Base-by-base conservation (phyloP, 768 basidiomycete genomes). In the Panaeolus papilionaceus region DNA sequence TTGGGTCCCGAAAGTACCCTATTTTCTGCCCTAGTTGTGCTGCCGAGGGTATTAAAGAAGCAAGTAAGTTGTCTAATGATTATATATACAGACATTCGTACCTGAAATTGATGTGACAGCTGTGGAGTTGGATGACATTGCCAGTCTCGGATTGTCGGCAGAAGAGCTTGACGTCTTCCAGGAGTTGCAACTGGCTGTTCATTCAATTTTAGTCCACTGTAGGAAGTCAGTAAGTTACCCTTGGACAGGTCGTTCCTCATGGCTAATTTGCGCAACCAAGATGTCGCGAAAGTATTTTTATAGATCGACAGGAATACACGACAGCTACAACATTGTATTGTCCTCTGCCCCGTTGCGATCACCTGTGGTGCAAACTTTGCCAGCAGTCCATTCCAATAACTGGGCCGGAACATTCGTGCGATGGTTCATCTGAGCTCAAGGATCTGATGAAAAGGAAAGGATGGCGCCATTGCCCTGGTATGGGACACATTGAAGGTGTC, bases 301-400 rank as follows among this genome's bases (percentile, higher is more conserved):
- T 90, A 4, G 88, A 88, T 69, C 81, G 82, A 45, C 65, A 75
- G 23, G 87, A 89, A 65, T 81, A 84, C 68, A 74, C 79, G 16
- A 76, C 78, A 0, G 74, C 70, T 11, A 71, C 76, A 33, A 79
- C 80, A 23, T 76, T 90, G 33, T 71, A 74, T 7, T 90, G 89
- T 66, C 89, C 88, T 3, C 73, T 86, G 28, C 79, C 72, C 0
- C 74, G 76, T 5, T 90, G 89, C 65, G 70, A 76, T 2, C 74
- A 86, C 70, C 73, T 80, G 0, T 90, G 88, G 89, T 91, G 89
- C 77, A 90, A 87, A 75, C 72, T 74, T n/a, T 90, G 89, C 75
- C 83, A 84, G 39, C 82, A 84, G 62, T 64, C 74, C 37, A 76
- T 84, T 64, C 73, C 67, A 64, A 79, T 76, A 6, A 75, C 71